Evolutionary conservation across 2,329 filamentous ascomycete genomes (phyloP), one percentile per base, ranked within the genome.

Genomic region (Monosporascus sp.): DNA sequence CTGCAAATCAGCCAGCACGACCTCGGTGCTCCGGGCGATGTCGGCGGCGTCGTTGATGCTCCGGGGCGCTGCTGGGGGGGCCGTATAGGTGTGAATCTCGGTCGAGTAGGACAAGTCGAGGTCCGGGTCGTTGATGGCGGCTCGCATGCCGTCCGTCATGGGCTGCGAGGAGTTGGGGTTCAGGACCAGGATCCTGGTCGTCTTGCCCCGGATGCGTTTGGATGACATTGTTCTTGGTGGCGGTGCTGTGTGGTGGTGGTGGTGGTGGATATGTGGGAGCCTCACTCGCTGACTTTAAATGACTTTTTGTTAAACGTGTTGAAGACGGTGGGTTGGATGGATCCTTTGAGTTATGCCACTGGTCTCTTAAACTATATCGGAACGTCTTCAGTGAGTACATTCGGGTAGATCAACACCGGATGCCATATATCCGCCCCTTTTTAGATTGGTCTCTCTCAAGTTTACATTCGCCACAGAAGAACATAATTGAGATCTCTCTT

Each of bases 21-120:
- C 79, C 2, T 78, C 65, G 1, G 84, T 80, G 60, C 87, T 92
- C 49, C 74, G 68, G 1, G 73, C 68, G 6, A 91, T 86, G 66
- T 91, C 89, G 14, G 78, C 70, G 59, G 81, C 85, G 60, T 89
- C 80, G 71, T 96, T 86, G 72, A 97, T 96, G 70, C 88, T 92
- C 15, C 80, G 74, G 1, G 91, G 86, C 5, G 87, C 81, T 1
- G 69, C 63, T 0, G 73, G 63, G 0, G 87, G 82, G 3, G 82
- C 86, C 0, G 88, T 91, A 71, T 89, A 90, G 62, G 79, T 82
- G 47, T 74, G 70, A 60, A 88, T 77, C 46, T 79, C 65, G 24
- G 77, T 65, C 2, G 70, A 70, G 78, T 80, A 53, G 1, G 15
- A 9, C 31, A 17, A 48, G 2, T 11, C 28, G n/a, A 77, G 60